phyloP scores from a whole-genome alignment of 2,329 filamentous ascomycete genomes.

The Aulographum hederae region DNA sequence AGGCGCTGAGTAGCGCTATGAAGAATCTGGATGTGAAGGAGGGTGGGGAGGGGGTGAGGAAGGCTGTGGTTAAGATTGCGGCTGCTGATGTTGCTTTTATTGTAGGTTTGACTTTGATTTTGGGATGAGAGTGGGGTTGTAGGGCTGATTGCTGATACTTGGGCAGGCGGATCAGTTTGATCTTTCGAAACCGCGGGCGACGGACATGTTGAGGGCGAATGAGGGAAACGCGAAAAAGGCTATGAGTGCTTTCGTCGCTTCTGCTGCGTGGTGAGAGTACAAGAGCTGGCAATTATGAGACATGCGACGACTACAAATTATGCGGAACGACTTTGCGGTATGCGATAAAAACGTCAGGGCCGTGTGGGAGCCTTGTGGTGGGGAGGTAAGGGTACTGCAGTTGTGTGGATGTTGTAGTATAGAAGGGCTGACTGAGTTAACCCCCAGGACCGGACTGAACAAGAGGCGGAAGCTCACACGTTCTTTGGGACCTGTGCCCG shows the following conservation, averaged over 20 bases:
- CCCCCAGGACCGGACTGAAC: no score
- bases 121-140: background rate
- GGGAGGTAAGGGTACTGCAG: no score
- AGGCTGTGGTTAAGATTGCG: slow-evolving; percentile 59
- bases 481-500: no score
- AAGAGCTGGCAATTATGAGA: no score
- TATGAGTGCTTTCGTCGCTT: slow-evolving; percentile 39
- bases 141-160: slow-evolving; percentile 5
- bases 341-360: no score
- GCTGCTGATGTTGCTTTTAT: slow-evolving; percentile 50
- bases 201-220: slow-evolving; percentile 52
- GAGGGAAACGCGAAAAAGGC: slow-evolving; percentile 53
- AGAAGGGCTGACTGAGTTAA: no score
- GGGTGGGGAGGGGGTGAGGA: slow-evolving; percentile 19
- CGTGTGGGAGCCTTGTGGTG: no score
- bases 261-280: slow-evolving; percentile 6
- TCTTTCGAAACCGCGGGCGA: slow-evolving; percentile 51
- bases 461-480: no score
- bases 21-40: slow-evolving; percentile 35
- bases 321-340: no score
- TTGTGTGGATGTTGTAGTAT: no score
- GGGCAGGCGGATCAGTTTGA: slow-evolving; percentile 51
- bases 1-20: slow-evolving; percentile 56
- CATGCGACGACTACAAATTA: no score
- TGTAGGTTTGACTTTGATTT: slow-evolving; percentile 26